Conservation (phyloP, 1,139 yeast genomes). For the Geotrichum restrictum region DNA sequence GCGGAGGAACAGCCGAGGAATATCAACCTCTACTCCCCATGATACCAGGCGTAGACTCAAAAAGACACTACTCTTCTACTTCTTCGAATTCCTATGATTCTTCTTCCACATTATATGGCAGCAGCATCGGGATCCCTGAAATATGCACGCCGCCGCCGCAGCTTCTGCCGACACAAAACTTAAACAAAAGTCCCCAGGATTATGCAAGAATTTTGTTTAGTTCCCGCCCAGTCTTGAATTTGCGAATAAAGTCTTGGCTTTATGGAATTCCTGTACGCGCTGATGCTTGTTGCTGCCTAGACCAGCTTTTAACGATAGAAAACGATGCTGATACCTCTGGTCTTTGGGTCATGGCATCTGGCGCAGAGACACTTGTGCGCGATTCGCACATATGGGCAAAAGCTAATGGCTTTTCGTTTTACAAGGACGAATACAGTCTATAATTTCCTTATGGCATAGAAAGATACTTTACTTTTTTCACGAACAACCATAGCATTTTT, state of each 20-base stretch:
- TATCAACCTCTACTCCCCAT: slow-evolving; percentile 3
- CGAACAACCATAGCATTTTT: too few relatives aligned
- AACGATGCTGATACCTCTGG: slow-evolving; percentile 46
- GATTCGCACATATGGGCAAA: slow-evolving; percentile 79
- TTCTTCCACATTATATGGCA: too few relatives aligned
- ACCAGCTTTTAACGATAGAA: slow-evolving; percentile 31
- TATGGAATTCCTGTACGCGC: slow-evolving; percentile 35
- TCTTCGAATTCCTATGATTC: too few relatives aligned
- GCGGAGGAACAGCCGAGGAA: slow-evolving; percentile 14
- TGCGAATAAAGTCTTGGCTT: slow-evolving; percentile 40
- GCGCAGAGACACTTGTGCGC: slow-evolving; percentile 71
- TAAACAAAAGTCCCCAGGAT: too few relatives aligned
- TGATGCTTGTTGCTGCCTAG: slow-evolving; percentile 39
- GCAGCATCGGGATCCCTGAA: too few relatives aligned
- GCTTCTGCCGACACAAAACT: too few relatives aligned
- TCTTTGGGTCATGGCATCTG: slow-evolving; percentile 87
- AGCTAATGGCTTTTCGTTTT: slow-evolving; percentile 78
- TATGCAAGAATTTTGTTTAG: slow-evolving; percentile 32
- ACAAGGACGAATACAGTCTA: slow-evolving; percentile 77
- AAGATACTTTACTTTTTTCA: neutral
- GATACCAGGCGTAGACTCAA: too few relatives aligned
- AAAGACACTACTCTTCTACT: too few relatives aligned
- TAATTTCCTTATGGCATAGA: neutral
- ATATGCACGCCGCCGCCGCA: too few relatives aligned
- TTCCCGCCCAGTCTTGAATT: slow-evolving; percentile 39